Base-by-base conservation (phyloP, 2,329 filamentous ascomycete genomes). In the Alternaria rosae region DNA sequence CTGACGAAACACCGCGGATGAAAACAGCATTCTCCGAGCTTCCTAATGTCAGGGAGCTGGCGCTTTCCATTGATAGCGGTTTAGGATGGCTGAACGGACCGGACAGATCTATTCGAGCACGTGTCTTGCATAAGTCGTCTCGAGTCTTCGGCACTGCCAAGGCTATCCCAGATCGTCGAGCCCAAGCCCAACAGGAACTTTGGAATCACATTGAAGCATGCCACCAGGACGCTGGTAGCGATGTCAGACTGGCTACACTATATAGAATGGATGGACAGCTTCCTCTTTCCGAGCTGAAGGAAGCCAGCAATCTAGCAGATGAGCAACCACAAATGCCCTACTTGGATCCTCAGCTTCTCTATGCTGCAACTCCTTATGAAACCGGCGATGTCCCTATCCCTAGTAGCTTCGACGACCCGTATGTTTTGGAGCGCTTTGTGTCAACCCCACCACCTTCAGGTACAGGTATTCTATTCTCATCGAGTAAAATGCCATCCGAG, bases 41-140 rank as follows among this genome's bases (percentile, higher is more conserved):
- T 2, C 78, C 73, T 2, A 82, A 83, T 9, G 85, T 89, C 3
- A 82, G 81, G 35, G 88, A 91, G 62, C 82, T 92, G n/a, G 90
- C 87, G 0, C 77, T 92, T 4, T 91, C 87, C 17, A 84, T 91
- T 42, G 88, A 91, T 70, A 88, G 85, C 58, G 89, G 90, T 10
- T 81, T 92, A 38, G 90, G 90, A 11, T 92, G 88, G 83, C 82
- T 92, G 11, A 80, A 81, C 48, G 89, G 89, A 1, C 87, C 89
- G 2, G 88, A 91, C 72, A 78, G 83, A 17, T 85, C 83, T 0
- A 78, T 84, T 41, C 76, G 81, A 20, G 84, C 84, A 47, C 80
- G 80, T 6, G 79, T 85, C 20, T 80, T 85, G 48, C 78, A 81
- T 17, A 79, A 79, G 2, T 76, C 75, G 20, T 74, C 79, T 26